Base-by-base conservation (phyloP, 73 alveolate genomes). In the Paramecium caudatum region DNA sequence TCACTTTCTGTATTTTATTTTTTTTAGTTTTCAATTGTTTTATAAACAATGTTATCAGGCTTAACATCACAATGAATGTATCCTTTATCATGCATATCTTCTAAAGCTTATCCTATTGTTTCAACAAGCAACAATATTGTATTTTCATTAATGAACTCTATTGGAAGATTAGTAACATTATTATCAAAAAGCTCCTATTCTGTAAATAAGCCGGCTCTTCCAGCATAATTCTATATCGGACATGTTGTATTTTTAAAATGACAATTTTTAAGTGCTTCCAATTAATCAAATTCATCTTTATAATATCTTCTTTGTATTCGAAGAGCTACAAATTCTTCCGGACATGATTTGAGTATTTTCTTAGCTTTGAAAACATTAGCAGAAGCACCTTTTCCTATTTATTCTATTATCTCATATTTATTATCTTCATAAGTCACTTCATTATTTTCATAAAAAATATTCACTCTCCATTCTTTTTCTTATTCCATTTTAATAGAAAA, bases 21-120 rank as follows among this genome's bases (percentile, higher is more conserved):
- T n/a, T 49, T 17, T 5, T 55, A 23, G 0, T 21, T 0, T 1
- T 23, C 8, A 23, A 3, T 4, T 12, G 1, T 55, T 55, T 55
- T 55, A 23, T 3, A 55, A 17, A 55, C 43, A 9, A 49, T 55
- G 30, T 55, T 55, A 0, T 55, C 70, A 12, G 80, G 45, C 17
- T 55, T 19, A 12, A 55, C 43, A 55, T 55, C 80, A 55, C 23
- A 55, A 55, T 55, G 80, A 55, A 21, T 21, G n/a, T 23, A 55
- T 4, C 30, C 12, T 27, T 37, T 27, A 3, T 55, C 12, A 16
- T 55, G 45, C 23, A 55, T 55, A 27, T 55, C 80, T 5, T 12
- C 9, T 55, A 55, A 21, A 23, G 80, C 43, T 9, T 55, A 9
- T 27, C 46, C 43, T 55, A 55, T 55, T 27, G 80, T 55, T 17